Evolutionary conservation across 2,329 filamentous ascomycete genomes (phyloP).

Genomic region (Diaporthe velutina): DNA sequence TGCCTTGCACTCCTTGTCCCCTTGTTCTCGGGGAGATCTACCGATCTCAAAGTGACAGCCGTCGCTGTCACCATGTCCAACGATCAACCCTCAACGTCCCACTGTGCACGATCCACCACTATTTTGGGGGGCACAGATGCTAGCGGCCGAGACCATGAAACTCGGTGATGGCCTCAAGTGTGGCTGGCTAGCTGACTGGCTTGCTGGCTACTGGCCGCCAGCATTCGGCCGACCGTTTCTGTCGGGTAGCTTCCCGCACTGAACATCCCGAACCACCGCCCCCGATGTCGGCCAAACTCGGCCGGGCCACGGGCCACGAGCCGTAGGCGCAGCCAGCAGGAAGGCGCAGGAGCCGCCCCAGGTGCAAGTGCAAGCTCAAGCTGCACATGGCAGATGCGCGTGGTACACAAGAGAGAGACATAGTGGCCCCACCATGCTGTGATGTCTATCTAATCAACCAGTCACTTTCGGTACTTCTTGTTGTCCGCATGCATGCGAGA

Average conservation of each 20-base stretch:
- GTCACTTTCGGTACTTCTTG: conserved; percentile 26
- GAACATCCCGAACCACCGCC: conserved; percentile 7
- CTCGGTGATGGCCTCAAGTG: conserved; percentile 19
- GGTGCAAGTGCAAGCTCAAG: background rate
- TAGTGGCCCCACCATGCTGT: conserved; percentile 12
- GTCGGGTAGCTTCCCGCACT: conserved; percentile 1
- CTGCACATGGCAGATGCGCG: conserved; percentile 12
- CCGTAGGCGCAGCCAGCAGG: background rate
- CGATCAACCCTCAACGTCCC: background rate
- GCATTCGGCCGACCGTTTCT: background rate
- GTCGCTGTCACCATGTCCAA: background rate
- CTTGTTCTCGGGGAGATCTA: background rate
- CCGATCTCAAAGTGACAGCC: conserved; percentile 18
- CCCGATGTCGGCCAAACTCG: conserved; percentile 23
- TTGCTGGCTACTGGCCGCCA: background rate
- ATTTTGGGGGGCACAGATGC: background rate
- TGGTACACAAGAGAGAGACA: conserved; percentile 9
- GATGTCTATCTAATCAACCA: conserved; percentile 17
- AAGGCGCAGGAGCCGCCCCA: background rate
- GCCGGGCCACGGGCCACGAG: background rate
- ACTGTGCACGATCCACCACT: conserved; percentile 4
- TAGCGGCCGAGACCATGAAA: conserved; percentile 7
- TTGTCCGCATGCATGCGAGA: conserved; percentile 28
- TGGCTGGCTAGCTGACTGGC: background rate
- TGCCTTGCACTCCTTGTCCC: background rate